These are phyloP conservation scores for Apophysomyces trapeziformis DNA, from an alignment of 371 early-diverging fungal species.

Conservation along the genomic window DNA sequence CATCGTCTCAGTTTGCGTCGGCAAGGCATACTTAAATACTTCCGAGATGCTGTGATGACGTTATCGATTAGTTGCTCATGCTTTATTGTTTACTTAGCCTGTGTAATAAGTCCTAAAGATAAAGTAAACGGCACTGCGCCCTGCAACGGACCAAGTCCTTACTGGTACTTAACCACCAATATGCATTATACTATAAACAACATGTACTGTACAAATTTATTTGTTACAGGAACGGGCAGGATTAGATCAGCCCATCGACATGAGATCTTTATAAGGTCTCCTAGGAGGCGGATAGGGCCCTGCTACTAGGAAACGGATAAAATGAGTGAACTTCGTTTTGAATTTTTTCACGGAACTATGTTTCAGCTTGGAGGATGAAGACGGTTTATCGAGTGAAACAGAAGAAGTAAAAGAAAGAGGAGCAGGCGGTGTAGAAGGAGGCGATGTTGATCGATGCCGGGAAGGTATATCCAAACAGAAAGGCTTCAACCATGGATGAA, in stretches of 20 bases:
- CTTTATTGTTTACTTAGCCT: too few relatives aligned
- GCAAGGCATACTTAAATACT: too few relatives aligned
- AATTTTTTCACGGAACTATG: not conserved
- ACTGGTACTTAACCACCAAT: too few relatives aligned
- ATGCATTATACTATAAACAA: too few relatives aligned
- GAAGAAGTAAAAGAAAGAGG: not conserved
- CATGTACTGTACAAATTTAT: not conserved
- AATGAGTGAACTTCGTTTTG: not conserved
- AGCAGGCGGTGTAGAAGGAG: not conserved
- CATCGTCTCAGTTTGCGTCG: too few relatives aligned
- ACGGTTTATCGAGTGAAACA: not conserved
- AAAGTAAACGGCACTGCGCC: too few relatives aligned
- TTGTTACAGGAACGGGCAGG: not conserved
- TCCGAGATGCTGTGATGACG: too few relatives aligned
- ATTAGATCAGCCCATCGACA: not conserved
- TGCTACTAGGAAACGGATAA: constrained; percentile 3
- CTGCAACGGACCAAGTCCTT: too few relatives aligned
- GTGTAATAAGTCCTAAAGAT: too few relatives aligned
- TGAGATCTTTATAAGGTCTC: constrained; percentile 29
- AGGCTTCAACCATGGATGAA: constrained; percentile 46
- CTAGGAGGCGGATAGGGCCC: constrained; percentile 43
- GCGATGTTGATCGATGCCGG: not conserved
- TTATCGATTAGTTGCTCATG: too few relatives aligned
- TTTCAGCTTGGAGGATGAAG: not conserved
- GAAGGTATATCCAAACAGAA: constrained; percentile 19